Conservation (phyloP, 345 rosid species). For the Populus alba region DNA sequence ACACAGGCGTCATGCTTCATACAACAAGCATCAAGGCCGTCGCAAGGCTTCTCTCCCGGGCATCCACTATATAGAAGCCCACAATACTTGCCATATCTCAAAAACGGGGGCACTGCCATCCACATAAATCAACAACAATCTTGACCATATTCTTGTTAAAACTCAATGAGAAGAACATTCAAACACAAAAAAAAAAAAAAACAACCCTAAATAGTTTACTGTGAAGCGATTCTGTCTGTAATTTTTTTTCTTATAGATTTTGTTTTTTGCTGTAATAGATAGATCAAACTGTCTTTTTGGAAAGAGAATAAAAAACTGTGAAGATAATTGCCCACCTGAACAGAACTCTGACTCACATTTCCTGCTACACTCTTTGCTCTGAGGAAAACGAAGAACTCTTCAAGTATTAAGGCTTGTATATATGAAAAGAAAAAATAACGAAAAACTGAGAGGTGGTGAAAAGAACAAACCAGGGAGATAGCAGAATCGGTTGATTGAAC, state of each 20-base stretch:
- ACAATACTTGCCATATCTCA: conserved; percentile 92
- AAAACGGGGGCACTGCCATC: conserved; percentile 65
- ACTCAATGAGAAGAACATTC: too few species aligned
- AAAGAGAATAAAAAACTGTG: too few species aligned
- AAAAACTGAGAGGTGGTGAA: background rate
- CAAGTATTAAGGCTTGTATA: background rate
- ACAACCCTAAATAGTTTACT: background rate
- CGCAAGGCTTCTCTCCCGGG: conserved; percentile 88
- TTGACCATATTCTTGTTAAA: background rate
- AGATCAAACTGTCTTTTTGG: too few species aligned
- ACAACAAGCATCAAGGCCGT: conserved; percentile 91
- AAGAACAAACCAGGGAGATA: conserved; percentile 49
- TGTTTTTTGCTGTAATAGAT: too few species aligned
- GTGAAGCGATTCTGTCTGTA: too few species aligned
- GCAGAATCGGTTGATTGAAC: conserved; percentile 48
- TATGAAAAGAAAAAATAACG: background rate
- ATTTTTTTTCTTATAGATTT: too few species aligned
- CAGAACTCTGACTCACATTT: conserved; percentile 87
- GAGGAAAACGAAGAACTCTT: conserved; percentile 2
- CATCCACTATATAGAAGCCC: conserved; percentile 87
- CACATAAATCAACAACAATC: background rate
- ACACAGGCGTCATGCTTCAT: conserved; percentile 93
- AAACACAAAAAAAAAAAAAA: background rate
- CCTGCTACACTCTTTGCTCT: conserved; percentile 80
- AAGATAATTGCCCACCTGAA: conserved; percentile 42